phyloP scores from a whole-genome alignment of 768 basidiomycete genomes.

The Sutorius australiensis region DNA sequence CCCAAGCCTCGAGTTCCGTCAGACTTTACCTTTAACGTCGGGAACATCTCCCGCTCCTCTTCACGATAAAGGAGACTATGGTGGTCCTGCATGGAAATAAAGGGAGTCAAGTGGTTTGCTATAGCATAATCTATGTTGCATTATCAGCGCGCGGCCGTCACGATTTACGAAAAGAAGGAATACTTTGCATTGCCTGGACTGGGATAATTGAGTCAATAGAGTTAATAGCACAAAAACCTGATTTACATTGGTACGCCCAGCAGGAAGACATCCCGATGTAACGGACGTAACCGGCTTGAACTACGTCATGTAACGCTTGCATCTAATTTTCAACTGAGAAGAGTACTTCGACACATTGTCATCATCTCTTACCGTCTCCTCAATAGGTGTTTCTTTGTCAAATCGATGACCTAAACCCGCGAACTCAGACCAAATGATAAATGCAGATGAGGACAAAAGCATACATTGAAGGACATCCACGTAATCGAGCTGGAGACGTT shows the following conservation, averaged over 20 bases:
- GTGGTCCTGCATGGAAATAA: slow-evolving; percentile 61
- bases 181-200: slow-evolving; percentile 5
- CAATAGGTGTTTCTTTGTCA: background rate
- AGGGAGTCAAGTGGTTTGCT: slow-evolving; percentile 43
- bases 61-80: background rate
- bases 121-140: slow-evolving; percentile 35
- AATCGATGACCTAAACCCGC: background rate
- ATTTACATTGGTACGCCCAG: slow-evolving; percentile 1
- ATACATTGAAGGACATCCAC: background rate
- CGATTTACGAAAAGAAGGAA: background rate
- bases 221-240: background rate
- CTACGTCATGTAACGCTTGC: slow-evolving; percentile 1
- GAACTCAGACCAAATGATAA: background rate
- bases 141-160: background rate
- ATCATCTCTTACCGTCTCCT: background rate
- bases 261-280: slow-evolving; percentile 3
- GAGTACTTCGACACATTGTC: background rate
- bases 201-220: background rate
- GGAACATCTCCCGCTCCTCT: slow-evolving; percentile 1
- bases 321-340: background rate
- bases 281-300: slow-evolving; percentile 1
- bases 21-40: background rate
- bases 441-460: background rate
- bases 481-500: slow-evolving; percentile 1
- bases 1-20: slow-evolving; percentile 29